Conservation (phyloP, 1,284 basidiomycete genomes). For the Singerocomus inundabilis region DNA sequence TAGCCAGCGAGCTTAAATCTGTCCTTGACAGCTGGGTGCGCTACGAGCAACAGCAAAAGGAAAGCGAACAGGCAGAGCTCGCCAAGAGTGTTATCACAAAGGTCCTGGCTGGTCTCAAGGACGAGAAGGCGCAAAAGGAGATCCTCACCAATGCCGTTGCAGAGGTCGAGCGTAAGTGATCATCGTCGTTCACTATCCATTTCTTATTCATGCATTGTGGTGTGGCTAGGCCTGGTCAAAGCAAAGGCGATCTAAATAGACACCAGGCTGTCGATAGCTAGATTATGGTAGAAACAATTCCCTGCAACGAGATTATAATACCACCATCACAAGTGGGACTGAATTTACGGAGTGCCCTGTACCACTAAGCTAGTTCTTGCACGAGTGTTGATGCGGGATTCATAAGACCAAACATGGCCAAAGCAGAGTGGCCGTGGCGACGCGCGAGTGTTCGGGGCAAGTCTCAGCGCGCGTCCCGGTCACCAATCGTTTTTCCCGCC, state of each 20-base stretch:
- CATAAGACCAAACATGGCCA: slow-evolving; percentile 32
- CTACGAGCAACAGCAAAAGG: slow-evolving; percentile 95
- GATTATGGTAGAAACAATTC: slow-evolving; percentile 27
- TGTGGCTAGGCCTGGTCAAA: slow-evolving; percentile 61
- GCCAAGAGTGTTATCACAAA: slow-evolving; percentile 86
- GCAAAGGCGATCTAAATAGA: slow-evolving; percentile 58
- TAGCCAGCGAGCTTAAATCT: slow-evolving; percentile 88
- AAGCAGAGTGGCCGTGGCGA: slow-evolving; percentile 35
- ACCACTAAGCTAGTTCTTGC: no score
- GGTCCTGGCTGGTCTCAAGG: slow-evolving; percentile 79
- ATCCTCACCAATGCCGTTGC: slow-evolving; percentile 82
- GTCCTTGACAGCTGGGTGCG: slow-evolving; percentile 99
- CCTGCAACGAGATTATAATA: slow-evolving; percentile 5
- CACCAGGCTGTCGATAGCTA: slow-evolving; percentile 18
- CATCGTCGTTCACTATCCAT: not conserved
- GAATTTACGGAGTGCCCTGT: no score
- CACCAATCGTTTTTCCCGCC: slow-evolving; percentile 6
- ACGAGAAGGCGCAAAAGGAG: slow-evolving; percentile 93
- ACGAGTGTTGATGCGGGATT: no score
- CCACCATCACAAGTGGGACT: no score
- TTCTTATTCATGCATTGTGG: slow-evolving; percentile 11
- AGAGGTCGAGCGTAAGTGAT: slow-evolving; percentile 88
- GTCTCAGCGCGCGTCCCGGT: slow-evolving; percentile 17
- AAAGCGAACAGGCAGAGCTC: slow-evolving; percentile 92
- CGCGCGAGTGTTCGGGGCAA: slow-evolving; percentile 25